Percentiles rank a stretch among this genome's conserved stretches.
Conservation (phyloP, 2,329 filamentous ascomycete genomes). For the Nigrospora sphaerica region DNA sequence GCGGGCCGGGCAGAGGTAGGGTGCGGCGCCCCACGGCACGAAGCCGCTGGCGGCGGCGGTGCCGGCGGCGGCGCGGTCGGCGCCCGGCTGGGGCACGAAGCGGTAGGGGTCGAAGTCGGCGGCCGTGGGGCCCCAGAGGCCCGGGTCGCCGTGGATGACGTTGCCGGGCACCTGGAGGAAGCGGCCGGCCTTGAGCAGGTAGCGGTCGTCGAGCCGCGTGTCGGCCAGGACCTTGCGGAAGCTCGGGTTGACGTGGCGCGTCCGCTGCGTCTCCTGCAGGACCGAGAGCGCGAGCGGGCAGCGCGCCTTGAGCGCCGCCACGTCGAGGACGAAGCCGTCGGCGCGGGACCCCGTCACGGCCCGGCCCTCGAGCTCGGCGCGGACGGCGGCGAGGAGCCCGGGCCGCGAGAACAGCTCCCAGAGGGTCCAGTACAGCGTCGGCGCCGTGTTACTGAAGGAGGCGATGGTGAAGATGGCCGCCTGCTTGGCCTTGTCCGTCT, state of each 20-base stretch:
- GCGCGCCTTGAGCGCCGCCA: constrained; percentile 21
- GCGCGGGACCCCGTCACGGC: constrained; percentile 9
- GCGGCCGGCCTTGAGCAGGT: constrained; percentile 23
- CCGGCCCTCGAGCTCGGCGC: constrained; percentile 26
- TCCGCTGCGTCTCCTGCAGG: constrained; percentile 27
- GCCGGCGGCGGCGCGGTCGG: constrained; percentile 2
- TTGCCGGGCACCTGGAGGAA: constrained; percentile 21
- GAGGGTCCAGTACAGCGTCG: constrained; percentile 35
- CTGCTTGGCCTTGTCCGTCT: neutral
- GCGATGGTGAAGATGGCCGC: constrained; percentile 16
- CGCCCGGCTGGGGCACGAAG: constrained; percentile 7
- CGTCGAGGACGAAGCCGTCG: constrained; percentile 17
- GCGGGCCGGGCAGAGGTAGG: constrained; percentile 14
- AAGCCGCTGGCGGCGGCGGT: constrained; percentile 9
- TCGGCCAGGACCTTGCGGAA: constrained; percentile 23
- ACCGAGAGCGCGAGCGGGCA: constrained; percentile 27
- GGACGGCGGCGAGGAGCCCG: constrained; percentile 26
- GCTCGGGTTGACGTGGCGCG: constrained; percentile 14
- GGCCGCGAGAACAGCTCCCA: constrained; percentile 32
- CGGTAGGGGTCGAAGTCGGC: constrained; percentile 12
- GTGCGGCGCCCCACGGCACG: neutral
- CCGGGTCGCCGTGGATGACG: constrained; percentile 14
- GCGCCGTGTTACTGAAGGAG: constrained; percentile 31
- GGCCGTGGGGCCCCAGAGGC: constrained; percentile 21
- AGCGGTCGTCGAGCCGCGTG: constrained; percentile 20